Base-by-base conservation (phyloP, 2,329 filamentous ascomycete species). In the Claviceps digitariae region DNA sequence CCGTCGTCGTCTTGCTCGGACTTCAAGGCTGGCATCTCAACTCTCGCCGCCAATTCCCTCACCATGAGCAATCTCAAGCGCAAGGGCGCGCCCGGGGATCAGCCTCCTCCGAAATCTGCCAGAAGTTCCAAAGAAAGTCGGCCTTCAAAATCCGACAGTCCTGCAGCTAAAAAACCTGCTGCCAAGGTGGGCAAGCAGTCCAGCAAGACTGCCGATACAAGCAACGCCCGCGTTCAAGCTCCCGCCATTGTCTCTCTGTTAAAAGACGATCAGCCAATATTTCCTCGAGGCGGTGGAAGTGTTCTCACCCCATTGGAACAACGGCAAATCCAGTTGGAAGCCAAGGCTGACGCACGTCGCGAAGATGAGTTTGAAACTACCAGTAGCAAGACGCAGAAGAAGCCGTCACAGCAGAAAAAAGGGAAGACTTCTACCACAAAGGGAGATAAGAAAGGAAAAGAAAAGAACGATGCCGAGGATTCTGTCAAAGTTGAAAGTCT, bases 261-360 rank as follows among this genome's bases (percentile, higher is more conserved):
- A 50, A 82, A 77, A 66, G 85, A 93, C 59, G 93, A 97, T 59
- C 93, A 96, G 65, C 83, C 84, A 36, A 77, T 91, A 46, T 98
- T 98, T 63, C 91, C 93, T 60, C 82, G 93, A 76, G 93, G 93
- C 53, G 94, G 93, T 45, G 91, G 83, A 52, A 94, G 88, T 64
- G 77, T 95, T 51, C 73, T 98, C 65, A 96, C 93, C 2, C 90
- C 93, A 21, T 74, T 98, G 51, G 93, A 98, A 68, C 87, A 94
- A 66, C 96, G 95, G 72, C 89, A 97, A 69, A 97, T 98, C 57
- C 86, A 93, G 63, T 84, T 94, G 55, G 86, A 97, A 69, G 93
- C 93, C 47, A 93, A 87, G 64, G 84, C 86, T 61, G 93, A 98
- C 74, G 93, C 90, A 43, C 74, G 94, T 41, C 93, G 91, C 65